Evolutionary conservation across 495 filamentous ascomycete species (phyloP).

Genomic region (Margaritispora aquatica): DNA sequence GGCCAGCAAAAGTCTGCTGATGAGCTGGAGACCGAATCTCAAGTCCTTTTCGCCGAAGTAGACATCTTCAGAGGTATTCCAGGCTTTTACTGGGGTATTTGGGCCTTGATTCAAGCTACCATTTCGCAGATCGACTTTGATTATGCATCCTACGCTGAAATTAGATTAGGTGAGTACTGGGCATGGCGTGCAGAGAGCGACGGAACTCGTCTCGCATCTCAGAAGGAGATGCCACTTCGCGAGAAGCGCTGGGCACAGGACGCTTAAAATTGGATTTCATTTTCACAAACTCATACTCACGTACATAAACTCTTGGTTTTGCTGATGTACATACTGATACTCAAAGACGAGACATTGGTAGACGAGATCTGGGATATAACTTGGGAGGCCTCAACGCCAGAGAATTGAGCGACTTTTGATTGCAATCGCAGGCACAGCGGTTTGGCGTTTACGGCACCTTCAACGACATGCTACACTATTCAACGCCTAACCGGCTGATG

Average conservation of each 20-base stretch:
- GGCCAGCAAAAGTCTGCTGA: constrained; percentile 25
- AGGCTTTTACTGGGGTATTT: constrained; percentile 86
- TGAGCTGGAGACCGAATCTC: constrained; percentile 52
- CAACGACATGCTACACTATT: neutral
- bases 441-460: neutral
- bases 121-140: constrained; percentile 98
- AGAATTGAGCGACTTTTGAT: neutral
- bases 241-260: constrained; percentile 71
- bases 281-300: neutral
- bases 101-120: constrained; percentile 92
- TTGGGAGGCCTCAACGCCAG: neutral
- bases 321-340: neutral
- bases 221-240: constrained; percentile 60
- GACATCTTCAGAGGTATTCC: constrained; percentile 86
- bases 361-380: neutral
- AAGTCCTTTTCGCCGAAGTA: constrained; percentile 65
- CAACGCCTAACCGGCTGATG: neutral
- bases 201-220: constrained; percentile 48
- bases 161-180: constrained; percentile 87
- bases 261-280: neutral
- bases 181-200: constrained; percentile 78
- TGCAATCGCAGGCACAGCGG: too few species aligned
- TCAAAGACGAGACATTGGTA: neutral
- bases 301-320: neutral
- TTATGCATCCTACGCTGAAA: constrained; percentile 86